Percentiles rank a stretch among this genome's conserved stretches.
Evolutionary conservation across 805 yeast species (phyloP).

Genomic region (Kuraishia ogatae): DNA sequence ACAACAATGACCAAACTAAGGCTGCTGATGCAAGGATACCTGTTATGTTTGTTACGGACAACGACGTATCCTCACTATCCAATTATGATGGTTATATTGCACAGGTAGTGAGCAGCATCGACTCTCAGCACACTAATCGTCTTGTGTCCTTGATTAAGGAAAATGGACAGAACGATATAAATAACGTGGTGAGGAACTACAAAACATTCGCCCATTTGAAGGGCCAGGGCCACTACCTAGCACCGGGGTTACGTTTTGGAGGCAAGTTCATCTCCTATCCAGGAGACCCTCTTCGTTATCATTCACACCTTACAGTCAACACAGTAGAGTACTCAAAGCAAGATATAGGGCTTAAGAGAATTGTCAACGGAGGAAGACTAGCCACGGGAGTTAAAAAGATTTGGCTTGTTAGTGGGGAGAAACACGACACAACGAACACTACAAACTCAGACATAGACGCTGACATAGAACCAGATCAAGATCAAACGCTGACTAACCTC

Average conservation of each 20-base stretch:
- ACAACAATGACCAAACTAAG: neutral
- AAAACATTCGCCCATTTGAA: conserved; percentile 32
- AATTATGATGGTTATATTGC: neutral
- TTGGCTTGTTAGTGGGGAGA: conserved; percentile 50
- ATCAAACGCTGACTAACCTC: conserved; percentile 3
- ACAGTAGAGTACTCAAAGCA: conserved; percentile 37
- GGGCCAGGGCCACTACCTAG: conserved; percentile 38
- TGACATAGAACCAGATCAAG: conserved; percentile 8
- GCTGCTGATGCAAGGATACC: neutral
- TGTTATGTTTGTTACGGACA: neutral
- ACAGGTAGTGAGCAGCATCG: neutral
- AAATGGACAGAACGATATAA: neutral
- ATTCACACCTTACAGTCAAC: conserved; percentile 73
- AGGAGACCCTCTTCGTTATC: conserved; percentile 88
- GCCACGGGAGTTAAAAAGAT: conserved; percentile 90
- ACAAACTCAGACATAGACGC: conserved; percentile 5
- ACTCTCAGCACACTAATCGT: neutral
- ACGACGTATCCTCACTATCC: neutral
- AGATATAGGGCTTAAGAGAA: conserved; percentile 43
- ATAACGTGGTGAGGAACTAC: conserved; percentile 10
- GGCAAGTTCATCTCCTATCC: conserved; percentile 87
- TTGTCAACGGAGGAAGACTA: conserved; percentile 81
- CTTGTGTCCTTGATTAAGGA: neutral
- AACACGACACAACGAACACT: conserved; percentile 6
- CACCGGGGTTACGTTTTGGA: conserved; percentile 91